Evolutionary conservation across 306 rosid species (phyloP).

Genomic region (Gastrolobium villosum): DNA sequence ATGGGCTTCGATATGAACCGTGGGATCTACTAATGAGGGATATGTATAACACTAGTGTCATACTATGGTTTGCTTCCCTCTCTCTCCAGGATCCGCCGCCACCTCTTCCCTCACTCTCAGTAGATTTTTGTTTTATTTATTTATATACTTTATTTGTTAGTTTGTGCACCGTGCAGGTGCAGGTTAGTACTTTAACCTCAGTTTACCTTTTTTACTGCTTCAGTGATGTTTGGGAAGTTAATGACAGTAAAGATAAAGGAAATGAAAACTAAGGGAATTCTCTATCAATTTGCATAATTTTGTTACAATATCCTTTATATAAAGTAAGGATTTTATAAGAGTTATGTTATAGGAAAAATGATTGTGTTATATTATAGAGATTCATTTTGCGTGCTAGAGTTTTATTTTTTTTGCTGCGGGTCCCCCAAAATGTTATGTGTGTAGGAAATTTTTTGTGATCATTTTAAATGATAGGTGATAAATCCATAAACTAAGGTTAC

Average conservation of each 20-base stretch:
- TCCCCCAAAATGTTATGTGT: too few relatives aligned
- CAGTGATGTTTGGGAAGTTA: conserved; percentile 13
- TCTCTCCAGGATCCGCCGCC: conserved; percentile 83
- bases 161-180: not conserved
- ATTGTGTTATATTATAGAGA: too few relatives aligned
- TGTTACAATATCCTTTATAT: not conserved
- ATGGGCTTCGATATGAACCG: conserved; percentile 44
- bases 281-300: not conserved
- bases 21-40: conserved; percentile 54
- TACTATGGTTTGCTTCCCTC: conserved; percentile 10
- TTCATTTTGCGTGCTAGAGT: too few relatives aligned
- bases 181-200: not conserved
- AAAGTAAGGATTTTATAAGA: not conserved
- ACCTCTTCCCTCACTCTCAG: conserved; percentile 48
- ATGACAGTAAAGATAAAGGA: conserved; percentile 23
- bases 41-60: conserved; percentile 42
- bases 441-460: too few relatives aligned
- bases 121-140: not conserved
- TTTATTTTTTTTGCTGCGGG: too few relatives aligned
- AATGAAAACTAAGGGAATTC: not conserved
- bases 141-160: not conserved
- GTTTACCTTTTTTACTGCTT: not conserved
- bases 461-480: too few relatives aligned
- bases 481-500: too few relatives aligned
- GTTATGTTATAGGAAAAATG: too few relatives aligned